These are phyloP conservation scores for Hymenotorrendiella dingleyae DNA, from an alignment of 2,329 filamentous ascomycete species.

Conservation along the genomic window DNA sequence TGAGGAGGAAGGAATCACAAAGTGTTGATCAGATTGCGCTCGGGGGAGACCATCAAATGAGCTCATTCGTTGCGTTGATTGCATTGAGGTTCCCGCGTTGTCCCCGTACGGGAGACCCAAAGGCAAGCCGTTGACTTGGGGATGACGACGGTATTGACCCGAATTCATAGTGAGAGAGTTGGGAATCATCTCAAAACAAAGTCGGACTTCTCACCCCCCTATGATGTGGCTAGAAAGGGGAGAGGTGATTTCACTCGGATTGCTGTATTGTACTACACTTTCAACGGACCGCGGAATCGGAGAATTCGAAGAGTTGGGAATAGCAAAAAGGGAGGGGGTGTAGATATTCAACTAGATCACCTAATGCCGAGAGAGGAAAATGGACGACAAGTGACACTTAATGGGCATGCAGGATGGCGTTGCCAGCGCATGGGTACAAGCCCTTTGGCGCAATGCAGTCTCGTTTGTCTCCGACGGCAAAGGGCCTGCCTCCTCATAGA, in stretches of 20 bases:
- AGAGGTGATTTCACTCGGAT: slow-evolving; percentile 22
- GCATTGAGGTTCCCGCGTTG: slow-evolving; percentile 10
- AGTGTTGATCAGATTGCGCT: slow-evolving; percentile 17
- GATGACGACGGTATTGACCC: slow-evolving; percentile 18
- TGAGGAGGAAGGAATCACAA: slow-evolving; percentile 17
- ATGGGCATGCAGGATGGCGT: slow-evolving; percentile 24
- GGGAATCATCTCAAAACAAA: slow-evolving; percentile 18
- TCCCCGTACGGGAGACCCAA: slow-evolving; percentile 20
- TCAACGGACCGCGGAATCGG: slow-evolving; percentile 20
- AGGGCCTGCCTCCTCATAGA: slow-evolving; percentile 17
- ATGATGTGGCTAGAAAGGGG: slow-evolving; percentile 23
- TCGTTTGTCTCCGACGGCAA: slow-evolving; percentile 26
- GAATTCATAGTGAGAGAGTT: slow-evolving; percentile 28
- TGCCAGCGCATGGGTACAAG: slow-evolving; percentile 30
- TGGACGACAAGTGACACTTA: slow-evolving; percentile 19
- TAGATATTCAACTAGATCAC: slow-evolving; percentile 28
- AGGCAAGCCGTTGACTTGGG: slow-evolving; percentile 20
- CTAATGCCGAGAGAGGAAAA: slow-evolving; percentile 13
- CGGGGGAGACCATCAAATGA: slow-evolving; percentile 26
- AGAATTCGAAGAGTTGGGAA: slow-evolving; percentile 25
- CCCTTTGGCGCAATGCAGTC: slow-evolving; percentile 24
- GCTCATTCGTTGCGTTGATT: slow-evolving; percentile 17
- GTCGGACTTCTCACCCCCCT: slow-evolving; percentile 7
- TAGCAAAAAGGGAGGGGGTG: slow-evolving; percentile 28
- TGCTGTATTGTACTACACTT: slow-evolving; percentile 25